These are phyloP conservation scores for Acer yangbiense DNA, from an alignment of 345 rosid species.

Conservation along the genomic window DNA sequence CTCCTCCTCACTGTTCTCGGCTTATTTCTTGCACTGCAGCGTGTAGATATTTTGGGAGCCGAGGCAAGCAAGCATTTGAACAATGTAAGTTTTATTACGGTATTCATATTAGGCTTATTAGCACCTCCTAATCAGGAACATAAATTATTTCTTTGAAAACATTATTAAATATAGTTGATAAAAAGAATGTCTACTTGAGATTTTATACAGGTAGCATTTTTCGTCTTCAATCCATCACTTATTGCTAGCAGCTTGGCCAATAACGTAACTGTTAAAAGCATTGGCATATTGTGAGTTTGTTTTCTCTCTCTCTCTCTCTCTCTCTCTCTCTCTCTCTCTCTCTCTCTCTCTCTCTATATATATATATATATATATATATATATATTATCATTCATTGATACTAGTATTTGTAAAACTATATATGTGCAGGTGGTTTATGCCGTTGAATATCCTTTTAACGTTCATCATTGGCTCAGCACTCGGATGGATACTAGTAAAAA, in stretches of 20 bases:
- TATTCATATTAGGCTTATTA: neutral
- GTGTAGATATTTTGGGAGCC: conserved; percentile 25
- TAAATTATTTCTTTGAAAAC: too few species aligned
- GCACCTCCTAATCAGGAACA: too few species aligned
- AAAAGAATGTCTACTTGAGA: neutral
- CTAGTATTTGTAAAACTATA: neutral
- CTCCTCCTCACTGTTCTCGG: conserved; percentile 33
- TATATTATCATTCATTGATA: neutral
- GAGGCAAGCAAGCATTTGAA: conserved; percentile 32
- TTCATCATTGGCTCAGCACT: conserved; percentile 11
- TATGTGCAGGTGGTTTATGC: conserved; percentile 20
- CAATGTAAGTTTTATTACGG: conserved; percentile 11
- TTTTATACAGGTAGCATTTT: conserved; percentile 7
- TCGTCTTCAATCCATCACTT: conserved; percentile 17
- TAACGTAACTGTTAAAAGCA: neutral
- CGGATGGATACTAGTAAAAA: conserved; percentile 12
- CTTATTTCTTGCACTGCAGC: conserved; percentile 26
- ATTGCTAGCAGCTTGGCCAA: conserved; percentile 7
- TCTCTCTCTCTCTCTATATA: too few species aligned
- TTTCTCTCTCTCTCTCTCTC: neutral
- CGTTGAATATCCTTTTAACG: conserved; percentile 9
- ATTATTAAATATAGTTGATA: neutral
- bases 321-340: too few species aligned
- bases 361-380: neutral
- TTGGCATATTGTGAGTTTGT: conserved; percentile 18